Conservation (phyloP, 2,329 filamentous ascomycete species). For the Conoideocrella luteorostrata region DNA sequence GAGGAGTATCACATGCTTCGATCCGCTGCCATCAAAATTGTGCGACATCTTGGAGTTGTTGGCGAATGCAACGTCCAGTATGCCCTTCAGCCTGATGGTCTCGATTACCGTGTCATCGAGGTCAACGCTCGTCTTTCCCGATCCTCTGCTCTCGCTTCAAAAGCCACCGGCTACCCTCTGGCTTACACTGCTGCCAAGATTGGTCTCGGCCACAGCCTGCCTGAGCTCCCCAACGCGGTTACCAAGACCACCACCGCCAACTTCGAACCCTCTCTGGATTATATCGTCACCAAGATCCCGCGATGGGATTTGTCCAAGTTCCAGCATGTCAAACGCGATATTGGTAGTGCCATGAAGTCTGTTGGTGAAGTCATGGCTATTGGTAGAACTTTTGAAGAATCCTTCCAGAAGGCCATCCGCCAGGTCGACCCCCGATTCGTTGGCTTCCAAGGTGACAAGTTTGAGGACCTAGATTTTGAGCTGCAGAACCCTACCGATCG, state of each 20-base stretch:
- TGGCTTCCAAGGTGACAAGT: constrained; percentile 92
- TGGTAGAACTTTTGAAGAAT: constrained; percentile 96
- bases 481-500: constrained; percentile 91
- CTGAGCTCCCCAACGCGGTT: constrained; percentile 93
- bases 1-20: constrained; percentile 99
- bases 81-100: constrained; percentile 88
- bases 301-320: constrained; percentile 98
- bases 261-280: constrained; percentile 95
- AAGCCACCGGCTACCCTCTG: constrained; percentile 94
- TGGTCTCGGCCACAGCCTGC: constrained; percentile 88
- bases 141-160: constrained; percentile 93
- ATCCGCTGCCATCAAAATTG: constrained; percentile 95
- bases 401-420: constrained; percentile 96
- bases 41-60: constrained; percentile 92
- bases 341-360: constrained; percentile 97
- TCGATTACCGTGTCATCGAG: constrained; percentile 98
- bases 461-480: constrained; percentile 85
- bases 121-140: constrained; percentile 98
- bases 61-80: constrained; percentile 99
- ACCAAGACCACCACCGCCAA: constrained; percentile 98
- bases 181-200: constrained; percentile 99
- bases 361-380: constrained; percentile 99
- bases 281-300: constrained; percentile 97
- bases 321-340: constrained; percentile 96
- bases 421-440: constrained; percentile 90